Base-by-base conservation (phyloP, 805 yeast genomes). In the Monosporozyma servazzii region DNA sequence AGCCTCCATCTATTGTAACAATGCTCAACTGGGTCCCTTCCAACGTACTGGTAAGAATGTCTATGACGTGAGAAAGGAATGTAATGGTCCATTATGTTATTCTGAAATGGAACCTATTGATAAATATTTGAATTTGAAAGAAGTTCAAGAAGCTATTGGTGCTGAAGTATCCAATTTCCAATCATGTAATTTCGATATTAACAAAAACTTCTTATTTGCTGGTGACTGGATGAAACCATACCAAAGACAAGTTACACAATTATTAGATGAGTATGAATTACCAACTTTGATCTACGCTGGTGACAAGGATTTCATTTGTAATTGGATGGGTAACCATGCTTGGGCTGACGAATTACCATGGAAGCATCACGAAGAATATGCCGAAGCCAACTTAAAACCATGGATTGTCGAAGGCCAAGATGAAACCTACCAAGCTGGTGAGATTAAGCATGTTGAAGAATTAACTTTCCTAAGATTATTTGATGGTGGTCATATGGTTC, bases 401-500 rank as follows among this genome's bases (percentile, higher is more conserved):
- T 80, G 84, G 84, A 68, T 54, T 23, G 63, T 65, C 27, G 58
- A 58, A n/a, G 67, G 69, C 5, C 67, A 67, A 39, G 80, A 76
- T 45, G 74, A 75, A 49, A 41, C 44, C 21, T 41, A 41, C 23
- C 68, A 71, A 56, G 86, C 83, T n/a, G 89, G 89, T 58, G 79
- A 79, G 57, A 82, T 78, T 54, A 83, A 82, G 67, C 80, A 79
- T 62, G 77, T 74, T 57, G 82, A 82, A 47, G 75, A 78, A 53
- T 81, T 90, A 59, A 86, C 96, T 3, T 91, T 84, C 73, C 75
- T 88, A 67, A 79, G 96, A 67, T 80, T 90, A 9, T 90, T 75
- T 62, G 91, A 81, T 56, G 97, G 95, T 49, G 97, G 97, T 27
- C 97, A 91, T 71, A 89, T 90, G 96, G 96, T 88, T 55, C 97